These are phyloP conservation scores for Naegleria gruberi DNA, from an alignment of 208 protist genomes.

Conservation along the genomic window DNA sequence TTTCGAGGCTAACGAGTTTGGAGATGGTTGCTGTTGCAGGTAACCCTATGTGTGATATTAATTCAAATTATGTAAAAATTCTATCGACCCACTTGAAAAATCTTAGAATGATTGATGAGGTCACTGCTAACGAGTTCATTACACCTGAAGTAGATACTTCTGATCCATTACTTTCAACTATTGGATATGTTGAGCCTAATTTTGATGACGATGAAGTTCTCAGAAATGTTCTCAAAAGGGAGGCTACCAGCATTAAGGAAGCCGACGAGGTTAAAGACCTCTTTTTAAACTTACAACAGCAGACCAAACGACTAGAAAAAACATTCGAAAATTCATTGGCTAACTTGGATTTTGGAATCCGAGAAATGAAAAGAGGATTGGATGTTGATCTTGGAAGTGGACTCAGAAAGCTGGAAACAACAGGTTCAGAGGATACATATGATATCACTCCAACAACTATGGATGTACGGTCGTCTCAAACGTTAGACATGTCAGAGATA, in stretches of 20 bases:
- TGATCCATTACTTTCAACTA: neutral
- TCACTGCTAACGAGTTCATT: neutral
- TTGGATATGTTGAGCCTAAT: neutral
- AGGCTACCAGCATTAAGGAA: neutral
- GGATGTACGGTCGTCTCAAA: neutral
- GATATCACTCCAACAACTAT: neutral
- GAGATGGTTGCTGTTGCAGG: neutral
- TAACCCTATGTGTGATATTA: neutral
- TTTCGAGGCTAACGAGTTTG: neutral
- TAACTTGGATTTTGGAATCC: neutral
- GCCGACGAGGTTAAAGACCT: neutral
- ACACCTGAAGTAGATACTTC: neutral
- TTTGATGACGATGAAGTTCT: neutral
- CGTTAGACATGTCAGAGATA: neutral
- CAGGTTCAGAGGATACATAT: neutral
- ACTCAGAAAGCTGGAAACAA: no score
- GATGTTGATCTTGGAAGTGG: no score
- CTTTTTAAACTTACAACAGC: neutral
- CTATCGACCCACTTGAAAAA: neutral
- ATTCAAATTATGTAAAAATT: neutral
- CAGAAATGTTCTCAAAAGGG: neutral
- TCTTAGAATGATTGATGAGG: neutral
- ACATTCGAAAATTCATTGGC: neutral
- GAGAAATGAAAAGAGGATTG: neutral
- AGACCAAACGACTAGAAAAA: neutral